A percentile compares a stretch with the other conserved stretches of the same genome.
phyloP scores from a whole-genome alignment of 73 alveolate species.

The Symbiodinium pilosum region DNA sequence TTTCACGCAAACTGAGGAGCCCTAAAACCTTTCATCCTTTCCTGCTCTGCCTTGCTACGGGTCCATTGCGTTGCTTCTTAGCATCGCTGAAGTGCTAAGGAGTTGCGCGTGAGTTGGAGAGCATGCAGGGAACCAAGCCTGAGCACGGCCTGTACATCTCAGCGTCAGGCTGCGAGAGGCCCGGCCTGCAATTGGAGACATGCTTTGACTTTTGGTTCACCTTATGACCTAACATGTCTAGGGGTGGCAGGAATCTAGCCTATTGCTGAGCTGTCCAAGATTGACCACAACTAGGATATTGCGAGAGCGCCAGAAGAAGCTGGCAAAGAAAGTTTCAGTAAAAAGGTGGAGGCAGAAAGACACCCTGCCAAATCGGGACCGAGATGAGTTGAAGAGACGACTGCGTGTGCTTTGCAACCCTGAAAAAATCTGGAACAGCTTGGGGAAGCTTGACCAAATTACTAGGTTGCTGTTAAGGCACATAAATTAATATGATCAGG shows the following conservation, averaged over 20 bases:
- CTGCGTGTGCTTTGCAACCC: not conserved
- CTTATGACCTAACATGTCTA: no score
- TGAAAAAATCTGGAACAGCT: not conserved
- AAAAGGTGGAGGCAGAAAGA: not conserved
- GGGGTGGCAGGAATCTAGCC: no score
- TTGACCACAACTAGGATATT: not conserved
- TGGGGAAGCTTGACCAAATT: not conserved
- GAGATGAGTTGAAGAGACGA: not conserved
- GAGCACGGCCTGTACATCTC: not conserved
- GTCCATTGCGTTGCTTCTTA: no score
- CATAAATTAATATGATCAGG: no score
- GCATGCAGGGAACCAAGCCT: not conserved
- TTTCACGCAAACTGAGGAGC: no score
- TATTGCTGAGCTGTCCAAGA: no score
- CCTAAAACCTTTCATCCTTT: no score
- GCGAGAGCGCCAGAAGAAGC: constrained; percentile 20
- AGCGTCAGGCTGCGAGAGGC: not conserved
- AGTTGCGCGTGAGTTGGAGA: not conserved
- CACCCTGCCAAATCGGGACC: not conserved
- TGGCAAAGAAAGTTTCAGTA: not conserved
- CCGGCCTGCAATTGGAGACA: not conserved
- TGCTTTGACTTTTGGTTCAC: not conserved
- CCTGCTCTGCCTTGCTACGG: no score
- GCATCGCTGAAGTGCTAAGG: not conserved
- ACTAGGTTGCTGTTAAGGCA: no score